phyloP scores from a whole-genome alignment of 164 flowering plant species.

The Umbilicus rupestris region DNA sequence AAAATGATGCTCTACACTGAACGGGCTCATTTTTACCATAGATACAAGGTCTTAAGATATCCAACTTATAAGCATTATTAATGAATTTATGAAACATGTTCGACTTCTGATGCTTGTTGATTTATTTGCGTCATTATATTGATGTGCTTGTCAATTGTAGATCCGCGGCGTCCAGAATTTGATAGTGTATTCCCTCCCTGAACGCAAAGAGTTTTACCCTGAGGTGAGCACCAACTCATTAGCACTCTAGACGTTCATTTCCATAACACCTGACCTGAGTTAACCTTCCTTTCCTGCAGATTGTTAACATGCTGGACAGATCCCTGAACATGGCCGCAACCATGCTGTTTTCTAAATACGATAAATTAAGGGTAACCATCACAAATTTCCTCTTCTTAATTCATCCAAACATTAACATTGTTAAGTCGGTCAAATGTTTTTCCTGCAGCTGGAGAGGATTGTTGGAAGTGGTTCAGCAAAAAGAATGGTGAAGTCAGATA shows the following conservation, averaged over 20 bases:
- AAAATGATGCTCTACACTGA: slow-evolving; percentile 91
- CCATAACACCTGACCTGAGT: no score
- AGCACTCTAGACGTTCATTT: no score
- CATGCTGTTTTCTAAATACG: slow-evolving; percentile 71
- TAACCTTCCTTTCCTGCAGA: slow-evolving; percentile 28
- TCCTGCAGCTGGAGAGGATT: slow-evolving; percentile 67
- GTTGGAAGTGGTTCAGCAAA: slow-evolving; percentile 57
- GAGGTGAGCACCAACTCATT: slow-evolving; percentile 43
- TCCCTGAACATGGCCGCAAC: slow-evolving; percentile 52
- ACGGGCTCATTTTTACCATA: slow-evolving; percentile 78
- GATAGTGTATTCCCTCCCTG: slow-evolving; percentile 85
- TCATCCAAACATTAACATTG: no score
- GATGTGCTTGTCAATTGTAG: slow-evolving; percentile 22
- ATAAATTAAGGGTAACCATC: slow-evolving; percentile 48
- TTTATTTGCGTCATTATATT: background rate
- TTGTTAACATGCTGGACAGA: slow-evolving; percentile 78
- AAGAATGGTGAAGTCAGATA: slow-evolving; percentile 60
- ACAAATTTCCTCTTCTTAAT: background rate
- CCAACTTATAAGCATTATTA: background rate
- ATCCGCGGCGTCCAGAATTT: slow-evolving; percentile 83
- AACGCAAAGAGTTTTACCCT: slow-evolving; percentile 86
- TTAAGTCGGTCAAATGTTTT: no score
- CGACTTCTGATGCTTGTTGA: no score
- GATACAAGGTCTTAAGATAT: slow-evolving; percentile 63
- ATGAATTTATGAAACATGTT: no score